Conservation (phyloP, 1,284 basidiomycete species). For the Porogramme epimiltina region DNA sequence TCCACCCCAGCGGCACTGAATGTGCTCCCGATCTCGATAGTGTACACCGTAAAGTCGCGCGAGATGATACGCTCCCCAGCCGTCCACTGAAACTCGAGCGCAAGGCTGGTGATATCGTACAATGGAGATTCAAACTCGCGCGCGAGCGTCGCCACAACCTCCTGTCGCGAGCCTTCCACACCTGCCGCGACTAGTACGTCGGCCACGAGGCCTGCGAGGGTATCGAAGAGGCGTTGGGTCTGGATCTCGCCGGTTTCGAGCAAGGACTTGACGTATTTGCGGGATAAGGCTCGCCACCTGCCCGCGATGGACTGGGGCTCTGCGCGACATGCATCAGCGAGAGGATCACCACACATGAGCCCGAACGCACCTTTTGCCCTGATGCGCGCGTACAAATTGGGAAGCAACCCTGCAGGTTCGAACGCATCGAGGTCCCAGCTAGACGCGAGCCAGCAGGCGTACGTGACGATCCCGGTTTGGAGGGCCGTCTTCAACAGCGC, state of each 20-base stretch:
- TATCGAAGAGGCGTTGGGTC: slow-evolving; percentile 34
- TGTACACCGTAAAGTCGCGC: slow-evolving; percentile 36
- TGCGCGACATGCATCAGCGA: slow-evolving; percentile 20
- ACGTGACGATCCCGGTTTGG: slow-evolving; percentile 47
- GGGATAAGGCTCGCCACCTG: slow-evolving; percentile 55
- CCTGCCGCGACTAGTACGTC: slow-evolving; percentile 32
- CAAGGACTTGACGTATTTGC: slow-evolving; percentile 41
- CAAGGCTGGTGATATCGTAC: slow-evolving; percentile 41
- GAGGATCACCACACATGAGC: slow-evolving; percentile 9
- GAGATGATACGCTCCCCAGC: slow-evolving; percentile 57
- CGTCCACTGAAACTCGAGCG: slow-evolving; percentile 47
- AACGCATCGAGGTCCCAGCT: slow-evolving; percentile 51
- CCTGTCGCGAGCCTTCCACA: background rate
- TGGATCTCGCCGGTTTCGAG: slow-evolving; percentile 33
- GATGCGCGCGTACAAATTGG: slow-evolving; percentile 49
- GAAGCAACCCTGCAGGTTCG: slow-evolving; percentile 40
- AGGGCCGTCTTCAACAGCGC: slow-evolving; percentile 53
- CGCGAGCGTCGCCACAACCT: slow-evolving; percentile 22
- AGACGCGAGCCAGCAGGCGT: slow-evolving; percentile 47
- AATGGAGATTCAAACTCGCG: slow-evolving; percentile 37
- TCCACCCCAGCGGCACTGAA: slow-evolving; percentile 48
- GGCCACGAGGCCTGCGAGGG: slow-evolving; percentile 25
- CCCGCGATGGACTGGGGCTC: slow-evolving; percentile 54
- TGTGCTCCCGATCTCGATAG: slow-evolving; percentile 37
- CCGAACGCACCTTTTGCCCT: slow-evolving; percentile 42